These are phyloP conservation scores for Hyparrhenia diplandra DNA, from an alignment of 176 grass and related monocot species.

Conservation along the genomic window DNA sequence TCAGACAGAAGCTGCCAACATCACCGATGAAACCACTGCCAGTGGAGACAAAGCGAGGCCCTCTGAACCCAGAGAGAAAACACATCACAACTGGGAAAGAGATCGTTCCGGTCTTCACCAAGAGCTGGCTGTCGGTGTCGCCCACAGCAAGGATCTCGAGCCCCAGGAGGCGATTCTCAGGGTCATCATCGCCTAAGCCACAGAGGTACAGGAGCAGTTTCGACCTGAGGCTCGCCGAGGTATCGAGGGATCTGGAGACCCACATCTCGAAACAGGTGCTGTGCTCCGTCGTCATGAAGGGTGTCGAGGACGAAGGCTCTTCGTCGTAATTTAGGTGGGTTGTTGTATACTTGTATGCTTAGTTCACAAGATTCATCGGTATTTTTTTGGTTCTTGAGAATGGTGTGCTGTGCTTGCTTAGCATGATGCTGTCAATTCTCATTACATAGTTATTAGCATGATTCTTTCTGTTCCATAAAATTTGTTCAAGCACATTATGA, in stretches of 20 bases:
- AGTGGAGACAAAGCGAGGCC: conserved; percentile 76
- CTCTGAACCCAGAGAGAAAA: conserved; percentile 50
- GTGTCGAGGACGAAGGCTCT: conserved; percentile 53
- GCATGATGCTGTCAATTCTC: not conserved
- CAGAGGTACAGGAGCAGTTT: conserved; percentile 73
- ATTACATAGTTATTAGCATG: not conserved
- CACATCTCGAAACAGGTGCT: conserved; percentile 84
- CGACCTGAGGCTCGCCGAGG: conserved; percentile 63
- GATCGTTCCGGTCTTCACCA: conserved; percentile 50
- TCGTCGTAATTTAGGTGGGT: conserved; percentile 24
- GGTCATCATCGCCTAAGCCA: conserved; percentile 58
- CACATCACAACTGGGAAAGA: conserved; percentile 40
- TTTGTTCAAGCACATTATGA: not conserved
- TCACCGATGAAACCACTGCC: conserved; percentile 76
- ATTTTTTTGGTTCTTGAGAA: conserved; percentile 32
- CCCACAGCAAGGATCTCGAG: conserved; percentile 57
- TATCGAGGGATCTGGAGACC: conserved; percentile 81
- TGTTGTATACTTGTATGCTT: not conserved
- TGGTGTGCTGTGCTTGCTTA: conserved; percentile 34
- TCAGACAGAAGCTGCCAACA: conserved; percentile 49
- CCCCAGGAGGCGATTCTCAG: conserved; percentile 72
- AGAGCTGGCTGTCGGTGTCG: conserved; percentile 57
- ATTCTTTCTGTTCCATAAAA: not conserved
- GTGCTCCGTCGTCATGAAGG: conserved; percentile 65
- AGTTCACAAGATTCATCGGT: conserved; percentile 4